Percentiles rank a stretch among this genome's conserved stretches.
Evolutionary conservation across 2,329 filamentous ascomycete species (phyloP).

Genomic region (Epichloe brachyelytri): DNA sequence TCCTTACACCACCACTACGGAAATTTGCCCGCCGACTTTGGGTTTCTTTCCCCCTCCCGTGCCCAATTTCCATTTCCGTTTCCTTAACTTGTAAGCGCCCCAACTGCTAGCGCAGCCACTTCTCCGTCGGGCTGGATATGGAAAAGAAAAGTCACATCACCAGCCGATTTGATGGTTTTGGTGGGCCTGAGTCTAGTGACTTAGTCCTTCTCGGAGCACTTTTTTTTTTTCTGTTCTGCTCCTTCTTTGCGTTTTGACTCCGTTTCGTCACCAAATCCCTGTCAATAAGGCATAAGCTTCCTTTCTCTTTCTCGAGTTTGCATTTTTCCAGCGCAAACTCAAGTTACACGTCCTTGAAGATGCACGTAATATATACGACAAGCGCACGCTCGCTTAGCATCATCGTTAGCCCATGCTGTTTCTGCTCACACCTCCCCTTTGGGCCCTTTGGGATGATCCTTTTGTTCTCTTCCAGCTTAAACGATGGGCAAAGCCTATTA

Average conservation of each 20-base stretch:
- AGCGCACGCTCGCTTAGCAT: conserved; percentile 1
- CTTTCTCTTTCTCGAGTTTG: conserved; percentile 8
- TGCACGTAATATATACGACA: not conserved
- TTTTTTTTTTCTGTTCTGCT: conserved; percentile 7
- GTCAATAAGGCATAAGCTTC: conserved; percentile 23
- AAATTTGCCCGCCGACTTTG: no score
- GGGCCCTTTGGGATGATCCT: conserved; percentile 4
- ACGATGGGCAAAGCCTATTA: not conserved
- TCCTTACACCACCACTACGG: no score
- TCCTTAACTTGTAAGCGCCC: conserved; percentile 1
- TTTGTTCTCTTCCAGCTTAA: not conserved
- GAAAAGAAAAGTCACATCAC: conserved; percentile 12
- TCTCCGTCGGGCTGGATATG: not conserved
- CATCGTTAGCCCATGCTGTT: conserved; percentile 6
- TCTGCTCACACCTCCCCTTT: conserved; percentile 12
- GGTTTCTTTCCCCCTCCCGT: no score
- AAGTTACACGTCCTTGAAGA: conserved; percentile 1
- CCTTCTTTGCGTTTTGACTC: not conserved
- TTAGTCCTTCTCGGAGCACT: conserved; percentile 16
- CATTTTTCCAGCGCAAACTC: conserved; percentile 2
- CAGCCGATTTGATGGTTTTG: conserved; percentile 7
- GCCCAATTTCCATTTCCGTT: not conserved
- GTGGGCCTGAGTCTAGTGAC: conserved; percentile 5
- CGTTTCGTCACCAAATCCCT: not conserved
- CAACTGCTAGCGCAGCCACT: conserved; percentile 20